Base-by-base conservation (phyloP, 176 grass and related monocot genomes). In the Puccinellia tenuiflora region DNA sequence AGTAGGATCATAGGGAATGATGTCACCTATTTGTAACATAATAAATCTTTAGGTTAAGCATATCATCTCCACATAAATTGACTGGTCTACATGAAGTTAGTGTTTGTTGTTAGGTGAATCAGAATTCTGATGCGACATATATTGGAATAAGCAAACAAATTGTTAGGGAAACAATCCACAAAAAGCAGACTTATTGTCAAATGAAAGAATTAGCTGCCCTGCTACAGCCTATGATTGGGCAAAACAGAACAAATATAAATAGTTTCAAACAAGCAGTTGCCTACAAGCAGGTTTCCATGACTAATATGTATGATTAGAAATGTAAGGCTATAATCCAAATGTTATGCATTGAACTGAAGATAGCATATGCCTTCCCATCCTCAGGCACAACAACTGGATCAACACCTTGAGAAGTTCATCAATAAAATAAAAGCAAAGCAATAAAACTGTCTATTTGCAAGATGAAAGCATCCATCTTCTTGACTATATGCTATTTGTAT, bases 1-100 rank as follows among this genome's bases (percentile, higher is more conserved):
- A 97, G 86, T 18, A 91, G 64, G 55, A 94, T 88, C 50, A 97
- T 92, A 77, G 95, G 90, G 81, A 92, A 97, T 17, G 78, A 86
- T 34, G 84, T 94, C 37, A 88, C 90, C 95, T 97, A 66, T 81
- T 73, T 74, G 47, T 22, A 87, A 62, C 51, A 68, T 9, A 69
- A 61, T 9, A 69, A 34, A 67, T 51, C 40, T 28, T 76, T 80
- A 81, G 85, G 75, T 24, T 79, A 40, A 65, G 13, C 28, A 65
- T 9, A 79, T 64, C 17, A 73, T 50, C n/a, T 15, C 5, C 18
- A 68, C 52, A 76, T 48, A 25, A 25, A 6, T n/a, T 31, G 72
- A 17, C 34, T 37, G 4, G 48, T 38, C 13, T 35, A 71, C 65
- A 72, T 51, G 3, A 73, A 26, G 15, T 38, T 61, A 46, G 57